Percentiles rank a stretch among this genome's conserved stretches.
Conservation (phyloP, 1,139 yeast species). For the Debaryomycetaceae sp. region DNA sequence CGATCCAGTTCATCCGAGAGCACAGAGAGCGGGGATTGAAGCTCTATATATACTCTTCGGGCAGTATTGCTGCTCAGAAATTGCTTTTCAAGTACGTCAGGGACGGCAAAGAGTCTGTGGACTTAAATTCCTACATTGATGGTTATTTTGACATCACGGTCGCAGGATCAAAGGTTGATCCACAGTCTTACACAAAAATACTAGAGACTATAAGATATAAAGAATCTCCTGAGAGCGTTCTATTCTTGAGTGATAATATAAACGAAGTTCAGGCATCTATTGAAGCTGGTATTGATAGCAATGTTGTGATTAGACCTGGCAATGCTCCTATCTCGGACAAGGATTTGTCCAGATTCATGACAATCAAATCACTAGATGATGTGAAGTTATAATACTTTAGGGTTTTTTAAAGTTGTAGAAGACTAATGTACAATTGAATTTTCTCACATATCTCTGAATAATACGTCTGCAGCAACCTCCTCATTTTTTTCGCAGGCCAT, state of each 20-base stretch:
- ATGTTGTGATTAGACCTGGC: conserved; percentile 71
- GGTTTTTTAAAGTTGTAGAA: conserved; percentile 1
- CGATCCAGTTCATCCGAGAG: conserved; percentile 51
- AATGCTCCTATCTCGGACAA: conserved; percentile 51
- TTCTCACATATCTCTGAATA: conserved; percentile 54
- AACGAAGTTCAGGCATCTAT: conserved; percentile 70
- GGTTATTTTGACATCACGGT: conserved; percentile 87
- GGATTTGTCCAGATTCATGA: conserved; percentile 19
- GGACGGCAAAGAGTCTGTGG: conserved; percentile 25
- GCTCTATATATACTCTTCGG: conserved; percentile 85
- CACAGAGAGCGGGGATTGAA: conserved; percentile 24
- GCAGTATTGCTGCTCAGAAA: conserved; percentile 83
- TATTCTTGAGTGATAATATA: conserved; percentile 76
- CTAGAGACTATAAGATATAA: conserved; percentile 39
- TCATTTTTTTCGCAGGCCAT: conserved; percentile 98
- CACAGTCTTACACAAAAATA: conserved; percentile 58
- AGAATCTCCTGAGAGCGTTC: conserved; percentile 28
- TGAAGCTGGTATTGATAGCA: conserved; percentile 58
- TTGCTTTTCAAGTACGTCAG: conserved; percentile 66
- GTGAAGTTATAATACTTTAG: conserved; percentile 6
- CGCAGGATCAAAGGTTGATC: conserved; percentile 68
- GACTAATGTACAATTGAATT: conserved; percentile 12
- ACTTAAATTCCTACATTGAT: conserved; percentile 50
- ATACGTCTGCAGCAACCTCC: conserved; percentile 90
- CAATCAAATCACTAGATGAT: conserved; percentile 18